Evolutionary conservation across 768 basidiomycete species (phyloP).

Genomic region (Russula virescens): DNA sequence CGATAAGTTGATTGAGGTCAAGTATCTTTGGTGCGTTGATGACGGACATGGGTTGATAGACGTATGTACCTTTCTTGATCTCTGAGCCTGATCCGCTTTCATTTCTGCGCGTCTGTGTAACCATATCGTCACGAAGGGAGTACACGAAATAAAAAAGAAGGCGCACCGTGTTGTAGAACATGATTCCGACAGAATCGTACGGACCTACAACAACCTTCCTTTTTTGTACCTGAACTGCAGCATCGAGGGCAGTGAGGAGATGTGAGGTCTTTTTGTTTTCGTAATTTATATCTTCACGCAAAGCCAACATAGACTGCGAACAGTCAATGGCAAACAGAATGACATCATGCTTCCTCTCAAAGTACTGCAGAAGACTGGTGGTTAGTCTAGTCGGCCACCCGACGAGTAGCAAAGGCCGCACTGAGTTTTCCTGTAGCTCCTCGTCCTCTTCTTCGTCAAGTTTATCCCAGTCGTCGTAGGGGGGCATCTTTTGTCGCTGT

Average conservation of each 20-base stretch:
- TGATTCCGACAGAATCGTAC: conserved; percentile 82
- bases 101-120: conserved; percentile 32
- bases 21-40: conserved; percentile 80
- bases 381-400: neutral
- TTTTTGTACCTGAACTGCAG: conserved; percentile 83
- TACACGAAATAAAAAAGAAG: neutral
- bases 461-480: conserved; percentile 77
- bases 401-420: conserved; percentile 29
- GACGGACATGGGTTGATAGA: conserved; percentile 71
- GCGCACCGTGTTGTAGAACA: conserved; percentile 90
- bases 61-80: conserved; percentile 62
- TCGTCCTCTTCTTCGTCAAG: conserved; percentile 79
- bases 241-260: conserved; percentile 71
- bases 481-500: conserved; percentile 41
- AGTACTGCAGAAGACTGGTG: conserved; percentile 38
- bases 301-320: conserved; percentile 80
- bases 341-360: conserved; percentile 75
- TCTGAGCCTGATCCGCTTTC: conserved; percentile 42
- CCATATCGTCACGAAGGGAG: neutral
- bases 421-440: conserved; percentile 67
- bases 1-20: conserved; percentile 68
- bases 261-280: conserved; percentile 70
- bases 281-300: conserved; percentile 57
- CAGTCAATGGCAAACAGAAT: conserved; percentile 96
- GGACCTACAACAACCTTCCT: conserved; percentile 86